These are phyloP conservation scores for Pseudognaphalium luteoalbum DNA, from an alignment of 129 eudicot genomes.

Conservation along the genomic window DNA sequence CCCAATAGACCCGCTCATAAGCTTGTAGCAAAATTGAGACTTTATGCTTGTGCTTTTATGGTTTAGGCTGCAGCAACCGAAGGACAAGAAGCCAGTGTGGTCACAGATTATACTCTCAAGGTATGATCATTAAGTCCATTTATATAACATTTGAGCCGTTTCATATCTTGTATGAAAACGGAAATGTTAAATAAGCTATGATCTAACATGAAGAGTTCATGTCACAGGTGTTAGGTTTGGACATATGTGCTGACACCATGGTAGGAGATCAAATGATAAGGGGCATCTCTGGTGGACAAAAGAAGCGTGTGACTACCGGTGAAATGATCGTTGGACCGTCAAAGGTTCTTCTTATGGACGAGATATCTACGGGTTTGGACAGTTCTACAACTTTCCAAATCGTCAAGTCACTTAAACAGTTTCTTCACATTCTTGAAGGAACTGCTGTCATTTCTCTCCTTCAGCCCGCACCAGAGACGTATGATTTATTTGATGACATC, in stretches of 20 bases:
- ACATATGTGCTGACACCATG: conserved; percentile 72
- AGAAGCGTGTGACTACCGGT: conserved; percentile 69
- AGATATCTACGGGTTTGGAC: conserved; percentile 70
- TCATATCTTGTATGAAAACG: not conserved
- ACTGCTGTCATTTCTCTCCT: conserved; percentile 80
- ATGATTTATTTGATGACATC: conserved; percentile 68
- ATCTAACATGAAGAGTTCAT: not conserved
- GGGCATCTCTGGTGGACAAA: conserved; percentile 75
- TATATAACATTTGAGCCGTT: not conserved
- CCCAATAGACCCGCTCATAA: not conserved
- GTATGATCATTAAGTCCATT: conserved; percentile 24
- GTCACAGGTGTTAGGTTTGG: conserved; percentile 59
- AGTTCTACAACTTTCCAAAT: conserved; percentile 74
- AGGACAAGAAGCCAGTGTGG: conserved; percentile 74
- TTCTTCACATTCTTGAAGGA: conserved; percentile 65
- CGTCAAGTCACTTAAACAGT: conserved; percentile 53
- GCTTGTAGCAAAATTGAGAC: not conserved
- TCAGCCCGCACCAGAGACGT: conserved; percentile 85
- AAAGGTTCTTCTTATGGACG: conserved; percentile 68
- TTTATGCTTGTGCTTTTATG: conserved; percentile 4
- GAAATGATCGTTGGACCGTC: conserved; percentile 76
- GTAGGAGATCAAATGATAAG: conserved; percentile 73
- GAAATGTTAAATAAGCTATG: not conserved
- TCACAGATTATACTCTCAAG: conserved; percentile 84
- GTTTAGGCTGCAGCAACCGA: conserved; percentile 68